A percentile compares a stretch with the other conserved stretches of the same genome.
Evolutionary conservation across 345 rosid genomes (phyloP).

Genomic region (Rhizophora apiculata): DNA sequence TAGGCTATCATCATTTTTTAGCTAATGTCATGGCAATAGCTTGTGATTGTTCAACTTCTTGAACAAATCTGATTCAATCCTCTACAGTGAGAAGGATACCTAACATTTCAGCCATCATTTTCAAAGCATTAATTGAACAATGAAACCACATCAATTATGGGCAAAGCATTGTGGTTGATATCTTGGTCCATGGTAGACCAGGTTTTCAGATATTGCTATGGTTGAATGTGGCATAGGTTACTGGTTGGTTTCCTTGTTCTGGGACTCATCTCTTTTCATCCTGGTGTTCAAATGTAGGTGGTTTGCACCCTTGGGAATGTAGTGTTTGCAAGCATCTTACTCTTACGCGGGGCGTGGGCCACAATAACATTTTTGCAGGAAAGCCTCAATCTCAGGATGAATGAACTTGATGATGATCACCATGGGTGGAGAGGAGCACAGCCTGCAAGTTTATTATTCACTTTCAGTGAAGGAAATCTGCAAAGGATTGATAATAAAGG

Average conservation of each 20-base stretch:
- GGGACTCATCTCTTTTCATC: not conserved
- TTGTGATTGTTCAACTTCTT: not conserved
- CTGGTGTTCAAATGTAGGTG: slow-evolving; percentile 35
- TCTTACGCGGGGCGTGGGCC: slow-evolving; percentile 57
- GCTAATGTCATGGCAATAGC: not conserved
- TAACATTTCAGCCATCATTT: too few species aligned
- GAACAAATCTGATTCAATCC: not conserved
- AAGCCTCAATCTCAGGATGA: slow-evolving; percentile 27
- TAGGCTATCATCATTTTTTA: too few species aligned
- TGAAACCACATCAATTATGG: not conserved
- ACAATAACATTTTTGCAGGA: slow-evolving; percentile 52
- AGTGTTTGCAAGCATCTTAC: slow-evolving; percentile 63
- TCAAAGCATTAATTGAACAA: not conserved
- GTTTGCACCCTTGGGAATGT: slow-evolving; percentile 65
- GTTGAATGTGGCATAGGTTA: not conserved
- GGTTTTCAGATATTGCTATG: not conserved
- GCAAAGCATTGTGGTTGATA: not conserved
- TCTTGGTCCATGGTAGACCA: not conserved
- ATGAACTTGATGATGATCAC: slow-evolving; percentile 33
- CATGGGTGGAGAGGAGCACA: slow-evolving; percentile 45
- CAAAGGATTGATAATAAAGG: slow-evolving; percentile 2
- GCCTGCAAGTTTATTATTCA: slow-evolving; percentile 37
- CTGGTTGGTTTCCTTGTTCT: not conserved
- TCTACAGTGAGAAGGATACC: too few species aligned
- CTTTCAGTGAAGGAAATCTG: not conserved